Percentiles rank a stretch among this genome's conserved stretches.
These are phyloP conservation scores for Aspergillus ibericus DNA, from an alignment of 2,329 filamentous ascomycete species.

Conservation along the genomic window DNA sequence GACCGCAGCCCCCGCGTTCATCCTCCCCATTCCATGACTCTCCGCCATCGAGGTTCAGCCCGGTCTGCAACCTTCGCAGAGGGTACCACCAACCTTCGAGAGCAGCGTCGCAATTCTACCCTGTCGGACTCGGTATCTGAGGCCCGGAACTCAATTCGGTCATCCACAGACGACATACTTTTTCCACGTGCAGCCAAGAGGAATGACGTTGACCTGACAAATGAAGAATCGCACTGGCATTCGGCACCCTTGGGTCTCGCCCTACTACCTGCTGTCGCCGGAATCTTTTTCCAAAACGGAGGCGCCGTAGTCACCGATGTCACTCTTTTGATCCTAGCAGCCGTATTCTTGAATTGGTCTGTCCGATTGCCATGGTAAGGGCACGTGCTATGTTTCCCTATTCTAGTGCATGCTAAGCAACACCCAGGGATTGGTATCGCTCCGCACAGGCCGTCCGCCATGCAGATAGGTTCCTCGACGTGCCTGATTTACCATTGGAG, in stretches of 20 bases:
- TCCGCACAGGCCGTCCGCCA: constrained; percentile 65
- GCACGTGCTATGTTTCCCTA: constrained; percentile 6
- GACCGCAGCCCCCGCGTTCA: constrained; percentile 10
- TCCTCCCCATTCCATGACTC: constrained; percentile 21
- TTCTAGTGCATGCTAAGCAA: constrained; percentile 8
- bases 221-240: constrained; percentile 70
- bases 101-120: constrained; percentile 69
- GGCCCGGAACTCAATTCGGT: constrained; percentile 62
- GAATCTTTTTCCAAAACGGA: constrained; percentile 81
- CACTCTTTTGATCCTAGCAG: constrained; percentile 74
- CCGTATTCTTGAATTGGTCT: constrained; percentile 88
- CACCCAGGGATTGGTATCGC: constrained; percentile 68
- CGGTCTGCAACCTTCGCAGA: constrained; percentile 42
- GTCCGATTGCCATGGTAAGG: constrained; percentile 83
- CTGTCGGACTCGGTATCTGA: constrained; percentile 75
- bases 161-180: constrained; percentile 70
- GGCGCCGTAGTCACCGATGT: constrained; percentile 81
- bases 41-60: constrained; percentile 38
- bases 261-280: constrained; percentile 80
- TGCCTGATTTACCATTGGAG: constrained; percentile 21
- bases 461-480: constrained; percentile 32
- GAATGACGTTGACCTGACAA: constrained; percentile 32
- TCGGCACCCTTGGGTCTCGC: constrained; percentile 80
- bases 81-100: constrained; percentile 26
- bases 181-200: constrained; percentile 52